phyloP scores from a whole-genome alignment of 177 flowering plant genomes.

The Vitis hybrid region DNA sequence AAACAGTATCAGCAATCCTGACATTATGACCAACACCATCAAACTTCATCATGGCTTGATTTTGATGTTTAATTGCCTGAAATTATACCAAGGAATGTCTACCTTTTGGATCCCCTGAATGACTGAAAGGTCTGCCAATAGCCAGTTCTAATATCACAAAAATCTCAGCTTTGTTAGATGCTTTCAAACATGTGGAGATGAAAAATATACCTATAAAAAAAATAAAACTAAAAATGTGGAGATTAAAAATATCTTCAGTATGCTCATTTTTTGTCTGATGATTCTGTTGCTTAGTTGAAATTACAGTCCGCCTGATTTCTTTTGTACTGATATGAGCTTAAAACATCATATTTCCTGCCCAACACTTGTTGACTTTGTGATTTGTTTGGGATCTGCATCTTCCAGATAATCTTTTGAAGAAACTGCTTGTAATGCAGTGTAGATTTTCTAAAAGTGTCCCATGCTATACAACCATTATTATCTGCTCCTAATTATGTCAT shows the following conservation, averaged over 20 bases:
- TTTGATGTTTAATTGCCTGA: too few species aligned
- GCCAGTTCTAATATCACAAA: too few species aligned
- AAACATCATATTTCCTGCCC: too few species aligned
- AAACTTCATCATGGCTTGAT: too few species aligned
- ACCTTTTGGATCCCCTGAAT: too few species aligned
- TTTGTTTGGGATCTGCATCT: background rate
- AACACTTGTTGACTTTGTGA: background rate
- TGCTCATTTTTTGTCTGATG: background rate
- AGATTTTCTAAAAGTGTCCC: background rate
- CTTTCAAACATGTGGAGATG: background rate
- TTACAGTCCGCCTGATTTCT: background rate
- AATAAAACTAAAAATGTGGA: background rate
- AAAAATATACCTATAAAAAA: background rate
- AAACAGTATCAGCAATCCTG: too few species aligned
- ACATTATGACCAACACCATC: too few species aligned
- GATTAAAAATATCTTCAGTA: background rate
- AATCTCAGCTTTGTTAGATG: background rate
- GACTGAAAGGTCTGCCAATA: too few species aligned
- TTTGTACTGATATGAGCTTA: background rate
- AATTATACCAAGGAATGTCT: too few species aligned
- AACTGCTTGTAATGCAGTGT: background rate
- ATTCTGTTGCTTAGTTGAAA: background rate
- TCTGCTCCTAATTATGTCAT: too few species aligned
- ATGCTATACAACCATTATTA: too few species aligned
- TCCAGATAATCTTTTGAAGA: background rate